Conservation (phyloP, 768 basidiomycete genomes). For the Lentinus tigrinus region DNA sequence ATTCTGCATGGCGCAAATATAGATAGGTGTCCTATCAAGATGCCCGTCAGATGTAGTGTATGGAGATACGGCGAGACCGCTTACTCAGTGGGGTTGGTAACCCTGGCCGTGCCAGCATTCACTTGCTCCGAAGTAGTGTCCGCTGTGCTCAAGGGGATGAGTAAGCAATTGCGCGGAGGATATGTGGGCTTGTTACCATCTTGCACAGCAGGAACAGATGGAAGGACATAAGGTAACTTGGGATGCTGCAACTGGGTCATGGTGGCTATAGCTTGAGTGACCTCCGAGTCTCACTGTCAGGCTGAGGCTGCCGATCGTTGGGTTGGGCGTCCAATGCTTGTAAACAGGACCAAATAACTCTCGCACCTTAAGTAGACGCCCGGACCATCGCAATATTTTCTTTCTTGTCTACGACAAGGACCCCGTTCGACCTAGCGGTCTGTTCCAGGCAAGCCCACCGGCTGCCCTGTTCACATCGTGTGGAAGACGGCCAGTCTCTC, state of each 20-base stretch:
- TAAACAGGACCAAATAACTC: too few species aligned
- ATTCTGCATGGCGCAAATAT: constrained; percentile 70
- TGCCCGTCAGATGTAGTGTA: neutral
- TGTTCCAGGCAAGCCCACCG: too few species aligned
- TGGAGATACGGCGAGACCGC: constrained; percentile 23
- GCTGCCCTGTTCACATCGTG: too few species aligned
- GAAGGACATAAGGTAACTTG: constrained; percentile 48
- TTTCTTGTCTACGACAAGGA: too few species aligned
- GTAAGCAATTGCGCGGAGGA: neutral
- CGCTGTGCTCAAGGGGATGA: constrained; percentile 31
- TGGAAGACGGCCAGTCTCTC: neutral
- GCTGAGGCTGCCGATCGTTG: neutral
- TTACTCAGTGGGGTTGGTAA: constrained; percentile 67
- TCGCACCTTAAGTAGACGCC: too few species aligned
- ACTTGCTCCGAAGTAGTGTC: constrained; percentile 57
- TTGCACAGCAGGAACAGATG: constrained; percentile 46
- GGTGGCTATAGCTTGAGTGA: neutral
- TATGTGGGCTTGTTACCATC: constrained; percentile 41
- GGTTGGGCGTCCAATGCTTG: neutral
- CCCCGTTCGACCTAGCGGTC: too few species aligned
- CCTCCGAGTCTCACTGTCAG: neutral
- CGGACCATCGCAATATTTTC: too few species aligned
- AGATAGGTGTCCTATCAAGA: constrained; percentile 67
- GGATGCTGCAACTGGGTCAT: constrained; percentile 21
- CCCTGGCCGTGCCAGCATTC: constrained; percentile 50